Percentiles rank a stretch among this genome's conserved stretches.
phyloP scores from a whole-genome alignment of 2,329 filamentous ascomycete species.

The Neonectria hederae region DNA sequence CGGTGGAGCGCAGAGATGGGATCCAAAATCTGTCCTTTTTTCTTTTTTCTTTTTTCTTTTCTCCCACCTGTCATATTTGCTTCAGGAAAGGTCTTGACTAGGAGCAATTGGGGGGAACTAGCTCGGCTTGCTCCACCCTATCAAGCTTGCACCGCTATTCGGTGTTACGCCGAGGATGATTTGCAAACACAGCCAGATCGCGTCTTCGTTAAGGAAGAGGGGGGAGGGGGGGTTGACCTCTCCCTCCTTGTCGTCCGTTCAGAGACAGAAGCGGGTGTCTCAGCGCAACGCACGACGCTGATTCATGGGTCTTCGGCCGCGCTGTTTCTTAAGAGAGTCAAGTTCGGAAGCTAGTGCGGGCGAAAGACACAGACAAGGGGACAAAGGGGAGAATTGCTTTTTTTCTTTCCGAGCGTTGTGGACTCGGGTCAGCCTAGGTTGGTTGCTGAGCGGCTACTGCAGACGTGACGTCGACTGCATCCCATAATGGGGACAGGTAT shows the following conservation, averaged over 20 bases:
- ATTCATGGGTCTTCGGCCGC: neutral
- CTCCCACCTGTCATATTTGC: slow-evolving; percentile 11
- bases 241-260: neutral
- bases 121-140: slow-evolving; percentile 3
- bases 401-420: neutral
- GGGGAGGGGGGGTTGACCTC: neutral
- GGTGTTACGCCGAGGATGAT: slow-evolving; percentile 9
- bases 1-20: slow-evolving; percentile 1
- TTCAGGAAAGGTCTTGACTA: slow-evolving; percentile 5
- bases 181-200: slow-evolving; percentile 3
- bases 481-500: slow-evolving; percentile 21
- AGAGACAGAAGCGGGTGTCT: slow-evolving; percentile 3
- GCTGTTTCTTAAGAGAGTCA: slow-evolving; percentile 12
- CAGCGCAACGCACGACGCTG: neutral
- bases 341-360: slow-evolving; percentile 2
- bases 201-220: slow-evolving; percentile 5
- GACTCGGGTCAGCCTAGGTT: neutral
- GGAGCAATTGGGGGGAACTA: slow-evolving; percentile 5
- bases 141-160: slow-evolving; percentile 10
- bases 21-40: slow-evolving; percentile 16
- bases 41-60: neutral
- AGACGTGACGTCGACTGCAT: neutral
- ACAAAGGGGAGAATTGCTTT: neutral
- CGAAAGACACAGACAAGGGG: neutral
- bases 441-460: slow-evolving; percentile 5